phyloP scores from a whole-genome alignment of 352 stramenopile genomes.

The Paralagenidium karlingii region DNA sequence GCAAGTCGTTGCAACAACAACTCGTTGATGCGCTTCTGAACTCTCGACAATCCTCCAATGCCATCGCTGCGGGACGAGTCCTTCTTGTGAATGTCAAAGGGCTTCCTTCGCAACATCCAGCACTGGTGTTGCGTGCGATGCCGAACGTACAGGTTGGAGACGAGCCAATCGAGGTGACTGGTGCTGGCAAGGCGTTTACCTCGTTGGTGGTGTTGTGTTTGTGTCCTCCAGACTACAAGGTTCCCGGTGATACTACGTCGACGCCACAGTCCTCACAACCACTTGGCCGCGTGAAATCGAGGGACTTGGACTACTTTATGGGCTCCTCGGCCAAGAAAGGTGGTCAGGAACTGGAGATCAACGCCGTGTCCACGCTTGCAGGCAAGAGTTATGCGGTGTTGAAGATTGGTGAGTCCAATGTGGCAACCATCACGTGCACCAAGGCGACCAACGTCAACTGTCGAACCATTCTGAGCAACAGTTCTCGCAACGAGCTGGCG shows the following conservation, averaged over 20 bases:
- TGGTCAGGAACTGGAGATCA: conserved; percentile 35
- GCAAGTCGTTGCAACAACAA: neutral
- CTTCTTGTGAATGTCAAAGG: conserved; percentile 57
- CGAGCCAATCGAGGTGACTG: conserved; percentile 1
- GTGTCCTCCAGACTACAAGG: conserved; percentile 47
- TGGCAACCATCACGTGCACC: conserved; percentile 47
- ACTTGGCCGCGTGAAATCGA: conserved; percentile 10
- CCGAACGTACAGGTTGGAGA: conserved; percentile 10
- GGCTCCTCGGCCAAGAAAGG: conserved; percentile 8
- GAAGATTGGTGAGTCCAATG: conserved; percentile 65
- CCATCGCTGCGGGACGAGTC: conserved; percentile 46
- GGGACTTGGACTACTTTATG: neutral
- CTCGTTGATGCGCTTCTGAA: too few relatives aligned
- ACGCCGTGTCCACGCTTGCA: conserved; percentile 36
- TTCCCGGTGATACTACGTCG: conserved; percentile 26
- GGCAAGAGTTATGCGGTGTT: conserved; percentile 58
- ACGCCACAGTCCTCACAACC: conserved; percentile 28
- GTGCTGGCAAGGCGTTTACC: conserved; percentile 44
- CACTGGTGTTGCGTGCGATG: conserved; percentile 46
- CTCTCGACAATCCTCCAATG: conserved; percentile 37
- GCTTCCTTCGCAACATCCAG: conserved; percentile 36
- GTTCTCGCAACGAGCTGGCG: conserved; percentile 62
- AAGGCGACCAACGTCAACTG: conserved; percentile 31
- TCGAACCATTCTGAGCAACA: conserved; percentile 41
- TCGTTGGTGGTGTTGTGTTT: conserved; percentile 59